These are phyloP conservation scores for Parachlorella kessleri DNA, from an alignment of 139 green algal species.

Conservation along the genomic window DNA sequence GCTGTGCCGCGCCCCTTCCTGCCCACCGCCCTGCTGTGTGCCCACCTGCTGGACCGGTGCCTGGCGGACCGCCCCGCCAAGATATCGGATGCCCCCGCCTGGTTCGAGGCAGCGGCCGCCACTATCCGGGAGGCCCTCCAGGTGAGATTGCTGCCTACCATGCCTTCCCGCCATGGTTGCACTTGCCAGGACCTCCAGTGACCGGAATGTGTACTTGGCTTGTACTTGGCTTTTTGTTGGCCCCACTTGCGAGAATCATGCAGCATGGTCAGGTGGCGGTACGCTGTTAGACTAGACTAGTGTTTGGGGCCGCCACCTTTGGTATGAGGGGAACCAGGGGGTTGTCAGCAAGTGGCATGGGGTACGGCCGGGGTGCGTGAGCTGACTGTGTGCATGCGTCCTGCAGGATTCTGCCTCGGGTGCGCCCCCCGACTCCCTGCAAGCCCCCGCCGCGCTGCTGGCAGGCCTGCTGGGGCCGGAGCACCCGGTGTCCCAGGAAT, in stretches of 20 bases:
- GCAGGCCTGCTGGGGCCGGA: constrained; percentile 16
- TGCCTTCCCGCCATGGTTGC: too few species aligned
- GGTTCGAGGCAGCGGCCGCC: constrained; percentile 44
- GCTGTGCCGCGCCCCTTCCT: constrained; percentile 2
- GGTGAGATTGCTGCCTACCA: background rate
- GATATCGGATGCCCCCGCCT: constrained; percentile 48
- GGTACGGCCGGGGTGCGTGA: too few species aligned
- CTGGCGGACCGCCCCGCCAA: constrained; percentile 34
- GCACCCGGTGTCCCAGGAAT: constrained; percentile 23
- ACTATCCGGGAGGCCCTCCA: constrained; percentile 25
- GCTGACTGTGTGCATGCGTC: too few species aligned
- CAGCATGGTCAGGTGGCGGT: too few species aligned
- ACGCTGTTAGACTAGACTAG: too few species aligned
- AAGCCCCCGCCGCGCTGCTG: constrained; percentile 15
- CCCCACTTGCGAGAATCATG: background rate
- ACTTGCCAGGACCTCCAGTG: too few species aligned
- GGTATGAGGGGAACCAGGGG: too few species aligned
- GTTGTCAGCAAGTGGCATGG: too few species aligned
- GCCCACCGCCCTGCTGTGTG: constrained; percentile 32
- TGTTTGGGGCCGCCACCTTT: too few species aligned
- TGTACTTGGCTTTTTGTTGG: background rate
- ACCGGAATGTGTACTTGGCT: too few species aligned
- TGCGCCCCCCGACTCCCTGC: constrained; percentile 41
- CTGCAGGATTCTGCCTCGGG: background rate
- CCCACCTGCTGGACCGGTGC: constrained; percentile 51